These are phyloP conservation scores for Coniochaeta sp. DNA, from an alignment of 2,329 filamentous ascomycete genomes.

Conservation along the genomic window DNA sequence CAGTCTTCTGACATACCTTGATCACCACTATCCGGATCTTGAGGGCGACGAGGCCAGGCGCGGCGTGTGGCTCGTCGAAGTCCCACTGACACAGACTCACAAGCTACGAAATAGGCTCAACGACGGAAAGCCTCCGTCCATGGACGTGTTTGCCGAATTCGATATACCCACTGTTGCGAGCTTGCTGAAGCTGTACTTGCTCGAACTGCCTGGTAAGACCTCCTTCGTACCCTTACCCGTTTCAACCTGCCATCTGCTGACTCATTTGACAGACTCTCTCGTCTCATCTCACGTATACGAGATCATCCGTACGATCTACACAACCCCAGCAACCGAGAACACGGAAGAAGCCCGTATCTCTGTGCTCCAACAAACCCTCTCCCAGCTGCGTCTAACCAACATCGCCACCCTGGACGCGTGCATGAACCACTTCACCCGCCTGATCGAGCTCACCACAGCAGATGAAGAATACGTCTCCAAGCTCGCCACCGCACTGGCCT, in stretches of 20 bases:
- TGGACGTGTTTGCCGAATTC: slow-evolving; percentile 75
- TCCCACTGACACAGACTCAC: slow-evolving; percentile 78
- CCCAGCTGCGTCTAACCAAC: slow-evolving; percentile 89
- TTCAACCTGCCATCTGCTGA: slow-evolving; percentile 15
- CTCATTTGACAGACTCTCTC: slow-evolving; percentile 65
- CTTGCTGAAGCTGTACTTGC: slow-evolving; percentile 85
- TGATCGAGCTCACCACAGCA: slow-evolving; percentile 94
- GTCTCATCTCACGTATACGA: slow-evolving; percentile 98
- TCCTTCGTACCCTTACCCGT: neutral
- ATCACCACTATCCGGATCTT: slow-evolving; percentile 94
- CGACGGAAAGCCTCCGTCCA: slow-evolving; percentile 71
- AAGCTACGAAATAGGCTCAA: slow-evolving; percentile 78
- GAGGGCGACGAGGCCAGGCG: slow-evolving; percentile 92
- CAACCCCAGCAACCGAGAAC: slow-evolving; percentile 68
- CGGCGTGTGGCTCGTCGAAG: slow-evolving; percentile 90
- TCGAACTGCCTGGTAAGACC: slow-evolving; percentile 83
- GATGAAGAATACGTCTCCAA: slow-evolving; percentile 77
- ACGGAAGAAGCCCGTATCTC: slow-evolving; percentile 75
- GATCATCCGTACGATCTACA: slow-evolving; percentile 96
- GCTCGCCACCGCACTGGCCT: slow-evolving; percentile 68
- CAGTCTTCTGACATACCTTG: slow-evolving; percentile 86
- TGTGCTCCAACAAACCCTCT: slow-evolving; percentile 91
- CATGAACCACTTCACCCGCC: slow-evolving; percentile 94
- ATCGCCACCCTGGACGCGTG: slow-evolving; percentile 98
- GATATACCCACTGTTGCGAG: slow-evolving; percentile 93